Conservation (phyloP, 768 basidiomycete genomes). For the Cystofilobasidium bisporidii region DNA sequence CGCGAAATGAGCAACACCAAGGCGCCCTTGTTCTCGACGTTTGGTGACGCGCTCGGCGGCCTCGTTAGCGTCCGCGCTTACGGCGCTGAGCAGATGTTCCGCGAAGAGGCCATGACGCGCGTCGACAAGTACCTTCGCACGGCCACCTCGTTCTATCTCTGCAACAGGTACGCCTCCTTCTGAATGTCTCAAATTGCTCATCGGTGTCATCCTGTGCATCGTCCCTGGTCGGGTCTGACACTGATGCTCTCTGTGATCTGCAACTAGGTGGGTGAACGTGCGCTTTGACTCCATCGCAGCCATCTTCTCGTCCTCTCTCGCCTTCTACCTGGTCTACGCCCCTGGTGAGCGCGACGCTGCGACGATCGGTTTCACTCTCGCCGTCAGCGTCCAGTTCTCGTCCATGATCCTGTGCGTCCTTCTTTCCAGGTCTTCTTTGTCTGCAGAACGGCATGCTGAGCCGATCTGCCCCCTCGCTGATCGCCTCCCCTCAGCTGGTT, state of each 20-base stretch:
- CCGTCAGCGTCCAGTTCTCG: slow-evolving; percentile 39
- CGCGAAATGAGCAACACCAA: slow-evolving; percentile 50
- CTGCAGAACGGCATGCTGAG: no score
- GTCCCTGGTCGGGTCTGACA: no score
- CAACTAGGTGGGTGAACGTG: slow-evolving; percentile 48
- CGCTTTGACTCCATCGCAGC: slow-evolving; percentile 55
- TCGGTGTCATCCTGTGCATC: no score
- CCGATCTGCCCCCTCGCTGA: no score
- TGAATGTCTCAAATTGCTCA: no score
- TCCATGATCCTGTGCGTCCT: slow-evolving; percentile 32
- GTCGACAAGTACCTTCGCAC: slow-evolving; percentile 48
- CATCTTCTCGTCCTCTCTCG: slow-evolving; percentile 50
- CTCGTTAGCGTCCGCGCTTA: slow-evolving; percentile 57
- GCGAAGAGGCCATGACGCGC: slow-evolving; percentile 45
- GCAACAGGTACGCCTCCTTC: no score
- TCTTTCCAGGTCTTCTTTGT: no score
- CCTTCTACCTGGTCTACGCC: slow-evolving; percentile 51
- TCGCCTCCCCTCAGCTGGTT: slow-evolving; percentile 22
- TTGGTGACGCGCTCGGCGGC: slow-evolving; percentile 54
- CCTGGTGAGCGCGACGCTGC: slow-evolving; percentile 35
- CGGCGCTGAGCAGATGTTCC: slow-evolving; percentile 46
- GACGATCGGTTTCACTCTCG: slow-evolving; percentile 38
- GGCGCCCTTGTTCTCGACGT: slow-evolving; percentile 48
- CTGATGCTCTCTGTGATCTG: no score
- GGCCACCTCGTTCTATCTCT: slow-evolving; percentile 42